A percentile compares a stretch with the other conserved stretches of the same genome.
phyloP scores from a whole-genome alignment of 805 yeast species.

The Nakazawaea molendinolei region DNA sequence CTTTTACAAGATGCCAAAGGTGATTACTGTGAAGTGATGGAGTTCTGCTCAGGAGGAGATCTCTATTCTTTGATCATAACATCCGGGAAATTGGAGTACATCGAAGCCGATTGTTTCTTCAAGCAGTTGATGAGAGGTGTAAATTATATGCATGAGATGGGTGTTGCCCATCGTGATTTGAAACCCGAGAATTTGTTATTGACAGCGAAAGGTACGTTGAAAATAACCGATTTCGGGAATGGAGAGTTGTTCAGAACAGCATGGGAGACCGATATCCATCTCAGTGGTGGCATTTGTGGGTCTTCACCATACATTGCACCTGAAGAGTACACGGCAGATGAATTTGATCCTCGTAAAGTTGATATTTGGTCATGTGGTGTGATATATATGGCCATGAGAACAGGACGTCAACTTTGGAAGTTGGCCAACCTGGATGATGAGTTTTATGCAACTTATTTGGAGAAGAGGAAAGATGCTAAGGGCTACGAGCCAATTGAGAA shows the following conservation, averaged over 20 bases:
- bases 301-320: slow-evolving; percentile 90
- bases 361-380: slow-evolving; percentile 95
- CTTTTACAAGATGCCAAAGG: slow-evolving; percentile 75
- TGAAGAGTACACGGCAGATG: slow-evolving; percentile 60
- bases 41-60: slow-evolving; percentile 79
- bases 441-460: slow-evolving; percentile 67
- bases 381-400: slow-evolving; percentile 88
- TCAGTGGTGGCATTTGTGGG: slow-evolving; percentile 75
- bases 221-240: slow-evolving; percentile 86
- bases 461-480: slow-evolving; percentile 70
- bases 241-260: slow-evolving; percentile 81
- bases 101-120: slow-evolving; percentile 87
- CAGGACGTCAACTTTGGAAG: slow-evolving; percentile 92
- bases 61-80: slow-evolving; percentile 67
- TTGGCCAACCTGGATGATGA: slow-evolving; percentile 77
- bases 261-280: slow-evolving; percentile 68
- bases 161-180: slow-evolving; percentile 84
- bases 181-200: slow-evolving; percentile 81
- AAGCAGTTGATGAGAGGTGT: slow-evolving; percentile 82
- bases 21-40: slow-evolving; percentile 82
- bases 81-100: slow-evolving; percentile 69
- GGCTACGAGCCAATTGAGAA: slow-evolving; percentile 91
- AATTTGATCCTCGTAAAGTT: slow-evolving; percentile 75
- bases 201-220: slow-evolving; percentile 64
- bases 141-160: slow-evolving; percentile 83